A percentile compares a stretch with the other conserved stretches of the same genome.
Evolutionary conservation across 2,329 filamentous ascomycete species (phyloP).

Genomic region (Fusarium napiforme): DNA sequence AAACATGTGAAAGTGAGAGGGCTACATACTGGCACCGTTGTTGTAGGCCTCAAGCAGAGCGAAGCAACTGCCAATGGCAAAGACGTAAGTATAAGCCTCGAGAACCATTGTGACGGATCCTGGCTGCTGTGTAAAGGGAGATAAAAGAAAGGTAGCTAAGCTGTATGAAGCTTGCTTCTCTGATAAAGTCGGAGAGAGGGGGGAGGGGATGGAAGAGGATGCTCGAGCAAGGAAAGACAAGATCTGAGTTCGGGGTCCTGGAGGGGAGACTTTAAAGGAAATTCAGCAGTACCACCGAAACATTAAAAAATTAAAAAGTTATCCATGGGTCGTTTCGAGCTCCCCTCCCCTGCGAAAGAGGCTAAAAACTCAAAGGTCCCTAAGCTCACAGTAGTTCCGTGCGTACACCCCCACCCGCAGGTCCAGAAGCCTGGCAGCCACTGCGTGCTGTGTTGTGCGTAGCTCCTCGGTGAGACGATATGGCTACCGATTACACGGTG

Average conservation of each 20-base stretch:
- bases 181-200: background rate
- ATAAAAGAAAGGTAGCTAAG: slow-evolving; percentile 7
- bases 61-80: slow-evolving; percentile 80
- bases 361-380: slow-evolving; percentile 7
- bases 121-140: background rate
- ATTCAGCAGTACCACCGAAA: background rate
- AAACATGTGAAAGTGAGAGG: background rate
- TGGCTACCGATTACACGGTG: slow-evolving; percentile 34
- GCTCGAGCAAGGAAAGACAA: slow-evolving; percentile 19
- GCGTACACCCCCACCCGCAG: slow-evolving; percentile 7
- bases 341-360: background rate
- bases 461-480: slow-evolving; percentile 43
- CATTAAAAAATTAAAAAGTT: background rate
- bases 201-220: slow-evolving; percentile 19
- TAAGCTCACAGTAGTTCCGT: slow-evolving; percentile 5
- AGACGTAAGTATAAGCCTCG: slow-evolving; percentile 75
- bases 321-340: background rate
- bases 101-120: slow-evolving; percentile 62
- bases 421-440: slow-evolving; percentile 17
- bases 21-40: slow-evolving; percentile 77
- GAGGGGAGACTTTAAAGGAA: slow-evolving; percentile 32
- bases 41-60: slow-evolving; percentile 82
- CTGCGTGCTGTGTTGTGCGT: background rate
- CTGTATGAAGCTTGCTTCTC: slow-evolving; percentile 15
- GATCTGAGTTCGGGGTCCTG: slow-evolving; percentile 11